Conservation (phyloP, 768 basidiomycete genomes). For the Termitomyces sp. region DNA sequence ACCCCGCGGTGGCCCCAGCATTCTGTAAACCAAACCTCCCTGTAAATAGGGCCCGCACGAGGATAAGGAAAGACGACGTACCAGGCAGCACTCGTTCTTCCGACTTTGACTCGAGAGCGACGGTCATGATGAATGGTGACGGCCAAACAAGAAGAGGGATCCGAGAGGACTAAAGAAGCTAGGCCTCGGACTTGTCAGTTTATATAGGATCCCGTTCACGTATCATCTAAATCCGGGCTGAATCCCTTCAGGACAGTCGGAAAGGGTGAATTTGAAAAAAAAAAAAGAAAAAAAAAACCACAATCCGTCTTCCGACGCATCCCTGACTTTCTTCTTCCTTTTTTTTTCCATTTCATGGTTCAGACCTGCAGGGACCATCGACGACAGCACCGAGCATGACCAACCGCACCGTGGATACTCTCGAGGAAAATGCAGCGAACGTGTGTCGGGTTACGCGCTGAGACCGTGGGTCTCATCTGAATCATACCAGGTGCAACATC, state of each 20-base stretch:
- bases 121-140: conserved; percentile 5
- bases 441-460: background rate
- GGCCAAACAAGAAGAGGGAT: too few species aligned
- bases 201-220: background rate
- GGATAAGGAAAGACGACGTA: conserved; percentile 9
- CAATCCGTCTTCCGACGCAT: background rate
- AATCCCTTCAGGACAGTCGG: background rate
- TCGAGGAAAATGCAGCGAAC: background rate
- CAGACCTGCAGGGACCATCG: background rate
- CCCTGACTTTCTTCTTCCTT: background rate
- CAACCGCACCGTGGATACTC: background rate
- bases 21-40: conserved; percentile 31
- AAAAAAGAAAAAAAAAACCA: background rate
- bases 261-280: background rate
- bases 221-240: background rate
- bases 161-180: too few species aligned
- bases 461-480: background rate
- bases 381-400: too few species aligned
- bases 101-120: background rate
- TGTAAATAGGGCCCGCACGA: background rate
- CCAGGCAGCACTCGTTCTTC: conserved; percentile 24
- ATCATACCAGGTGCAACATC: too few species aligned
- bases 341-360: background rate
- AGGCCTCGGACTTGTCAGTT: too few species aligned
- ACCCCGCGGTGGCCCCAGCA: conserved; percentile 63